A percentile compares a stretch with the other conserved stretches of the same genome.
Evolutionary conservation across 2,329 filamentous ascomycete genomes (phyloP).

Genomic region (Rutstroemia sp.): DNA sequence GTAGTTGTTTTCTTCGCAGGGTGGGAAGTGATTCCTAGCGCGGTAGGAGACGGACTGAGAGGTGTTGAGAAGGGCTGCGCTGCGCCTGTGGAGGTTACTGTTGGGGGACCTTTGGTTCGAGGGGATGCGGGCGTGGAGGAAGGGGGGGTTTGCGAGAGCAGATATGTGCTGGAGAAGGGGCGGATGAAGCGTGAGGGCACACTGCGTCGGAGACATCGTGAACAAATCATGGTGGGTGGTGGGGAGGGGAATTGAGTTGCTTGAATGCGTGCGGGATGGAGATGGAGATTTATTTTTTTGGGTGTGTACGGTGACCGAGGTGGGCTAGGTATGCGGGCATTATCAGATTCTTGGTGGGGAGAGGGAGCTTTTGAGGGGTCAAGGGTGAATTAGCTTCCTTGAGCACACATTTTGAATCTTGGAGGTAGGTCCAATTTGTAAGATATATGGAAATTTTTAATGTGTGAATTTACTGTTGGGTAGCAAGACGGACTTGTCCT

Average conservation of each 20-base stretch:
- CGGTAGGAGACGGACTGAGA: conserved; percentile 22
- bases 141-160: conserved; percentile 21
- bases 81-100: conserved; percentile 23
- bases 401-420: background rate
- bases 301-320: conserved; percentile 18
- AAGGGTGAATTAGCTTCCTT: background rate
- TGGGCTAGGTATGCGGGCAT: conserved; percentile 10
- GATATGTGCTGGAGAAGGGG: conserved; percentile 10
- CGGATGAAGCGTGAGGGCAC: conserved; percentile 16
- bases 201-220: conserved; percentile 42
- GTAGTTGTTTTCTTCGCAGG: conserved; percentile 7
- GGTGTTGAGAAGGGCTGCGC: conserved; percentile 30
- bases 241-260: conserved; percentile 11
- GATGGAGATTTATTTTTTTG: conserved; percentile 20
- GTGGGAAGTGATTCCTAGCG: background rate
- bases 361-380: background rate
- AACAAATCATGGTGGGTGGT: conserved; percentile 29
- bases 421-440: background rate
- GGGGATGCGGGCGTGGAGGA: conserved; percentile 14
- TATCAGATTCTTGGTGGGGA: conserved; percentile 19
- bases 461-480: too few relatives aligned
- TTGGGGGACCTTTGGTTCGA: conserved; percentile 12
- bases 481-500: too few relatives aligned
- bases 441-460: background rate
- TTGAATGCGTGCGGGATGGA: conserved; percentile 22